Evolutionary conservation across 116 monocot species (phyloP).

Genomic region (Iris pallida): DNA sequence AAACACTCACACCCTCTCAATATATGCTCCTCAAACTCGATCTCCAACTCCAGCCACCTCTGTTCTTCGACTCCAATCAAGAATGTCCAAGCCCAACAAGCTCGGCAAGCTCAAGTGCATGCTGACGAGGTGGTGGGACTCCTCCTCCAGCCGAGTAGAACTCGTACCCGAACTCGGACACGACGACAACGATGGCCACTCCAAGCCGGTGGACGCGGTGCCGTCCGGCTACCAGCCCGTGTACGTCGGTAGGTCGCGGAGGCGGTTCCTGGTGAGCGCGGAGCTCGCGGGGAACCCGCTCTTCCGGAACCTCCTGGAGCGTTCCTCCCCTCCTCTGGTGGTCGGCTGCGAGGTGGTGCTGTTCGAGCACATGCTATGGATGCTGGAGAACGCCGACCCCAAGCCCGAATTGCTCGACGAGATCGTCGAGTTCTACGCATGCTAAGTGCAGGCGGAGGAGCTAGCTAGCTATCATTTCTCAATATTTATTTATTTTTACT

Average conservation of each 20-base stretch:
- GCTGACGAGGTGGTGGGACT: conserved; percentile 54
- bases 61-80: too few relatives aligned
- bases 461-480: too few relatives aligned
- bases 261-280: conserved; percentile 49
- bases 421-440: conserved; percentile 78
- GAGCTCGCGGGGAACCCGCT: conserved; percentile 49
- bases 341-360: conserved; percentile 86
- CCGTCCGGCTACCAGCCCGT: conserved; percentile 45
- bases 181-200: not conserved
- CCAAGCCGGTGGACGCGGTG: conserved; percentile 18
- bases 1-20: too few relatives aligned
- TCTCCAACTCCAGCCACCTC: too few relatives aligned
- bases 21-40: too few relatives aligned
- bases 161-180: not conserved
- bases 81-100: conserved; percentile 32
- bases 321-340: conserved; percentile 18
- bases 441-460: conserved; percentile 21
- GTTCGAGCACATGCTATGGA: conserved; percentile 94
- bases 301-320: conserved; percentile 46
- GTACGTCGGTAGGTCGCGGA: conserved; percentile 73
- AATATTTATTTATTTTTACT: too few relatives aligned
- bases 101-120: conserved; percentile 63
- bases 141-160: conserved; percentile 17
- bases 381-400: conserved; percentile 77
- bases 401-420: conserved; percentile 66